These are phyloP conservation scores for Cryptomeria japonica DNA, from an alignment of 75 land plant species.

Conservation along the genomic window DNA sequence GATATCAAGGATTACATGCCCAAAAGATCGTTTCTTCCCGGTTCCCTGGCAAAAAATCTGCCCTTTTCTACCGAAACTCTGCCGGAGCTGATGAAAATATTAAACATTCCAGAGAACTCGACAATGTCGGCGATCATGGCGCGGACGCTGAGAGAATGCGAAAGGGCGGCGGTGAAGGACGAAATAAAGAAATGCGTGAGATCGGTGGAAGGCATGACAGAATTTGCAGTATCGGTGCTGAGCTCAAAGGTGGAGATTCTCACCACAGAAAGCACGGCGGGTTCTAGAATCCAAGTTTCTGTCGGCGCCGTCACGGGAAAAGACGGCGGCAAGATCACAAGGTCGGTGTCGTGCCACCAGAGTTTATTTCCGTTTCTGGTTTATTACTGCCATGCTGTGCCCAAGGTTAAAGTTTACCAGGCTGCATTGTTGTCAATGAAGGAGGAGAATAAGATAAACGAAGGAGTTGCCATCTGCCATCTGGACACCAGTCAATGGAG, in stretches of 20 bases:
- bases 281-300: not conserved
- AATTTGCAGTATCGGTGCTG: slow-evolving; percentile 11
- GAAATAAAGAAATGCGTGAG: slow-evolving; percentile 21
- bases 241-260: slow-evolving; percentile 15
- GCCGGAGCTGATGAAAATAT: slow-evolving; percentile 18
- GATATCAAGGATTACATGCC: slow-evolving; percentile 24
- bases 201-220: not conserved
- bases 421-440: not conserved
- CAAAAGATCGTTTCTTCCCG: slow-evolving; percentile 23
- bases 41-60: slow-evolving; percentile 15
- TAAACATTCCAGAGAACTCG: not conserved
- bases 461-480: slow-evolving; percentile 32
- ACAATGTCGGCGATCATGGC: not conserved
- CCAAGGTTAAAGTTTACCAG: slow-evolving; percentile 21
- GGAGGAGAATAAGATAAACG: not conserved
- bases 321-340: slow-evolving; percentile 28
- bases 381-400: slow-evolving; percentile 24
- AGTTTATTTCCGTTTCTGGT: slow-evolving; percentile 12
- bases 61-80: slow-evolving; percentile 8
- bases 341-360: slow-evolving; percentile 13
- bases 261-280: slow-evolving; percentile 16
- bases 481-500: too few species aligned
- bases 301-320: slow-evolving; percentile 31
- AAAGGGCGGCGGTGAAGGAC: slow-evolving; percentile 53
- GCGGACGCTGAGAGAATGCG: slow-evolving; percentile 51